Evolutionary conservation across 1,284 basidiomycete species (phyloP).

Genomic region (Sparassis latifolia): DNA sequence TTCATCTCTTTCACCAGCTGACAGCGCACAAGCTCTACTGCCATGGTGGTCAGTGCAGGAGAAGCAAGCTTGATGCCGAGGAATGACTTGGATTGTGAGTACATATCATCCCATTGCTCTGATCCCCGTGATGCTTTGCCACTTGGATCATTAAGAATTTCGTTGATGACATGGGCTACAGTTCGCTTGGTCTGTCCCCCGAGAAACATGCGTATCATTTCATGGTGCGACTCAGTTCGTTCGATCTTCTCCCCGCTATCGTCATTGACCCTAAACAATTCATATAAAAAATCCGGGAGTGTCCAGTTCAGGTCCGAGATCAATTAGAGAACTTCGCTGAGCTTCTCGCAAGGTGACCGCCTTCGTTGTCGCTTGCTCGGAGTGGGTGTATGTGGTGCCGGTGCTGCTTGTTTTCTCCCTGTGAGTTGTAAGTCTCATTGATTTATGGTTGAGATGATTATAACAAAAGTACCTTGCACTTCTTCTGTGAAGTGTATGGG

Average conservation of each 20-base stretch:
- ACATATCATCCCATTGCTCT: not conserved
- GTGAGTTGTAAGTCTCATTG: not conserved
- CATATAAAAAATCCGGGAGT: not conserved
- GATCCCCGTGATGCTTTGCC: too few species aligned
- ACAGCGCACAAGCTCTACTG: not conserved
- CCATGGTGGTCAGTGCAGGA: not conserved
- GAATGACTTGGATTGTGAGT: not conserved
- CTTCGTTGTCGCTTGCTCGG: too few species aligned
- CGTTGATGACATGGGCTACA: not conserved
- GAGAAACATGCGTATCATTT: not conserved
- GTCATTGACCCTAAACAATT: not conserved
- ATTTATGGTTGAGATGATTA: not conserved
- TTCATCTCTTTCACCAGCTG: not conserved
- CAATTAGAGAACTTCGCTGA: not conserved
- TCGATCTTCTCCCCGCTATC: not conserved
- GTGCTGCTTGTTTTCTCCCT: not conserved
- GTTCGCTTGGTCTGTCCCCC: not conserved
- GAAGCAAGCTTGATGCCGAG: not conserved
- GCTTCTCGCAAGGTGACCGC: not conserved
- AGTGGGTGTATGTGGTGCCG: too few species aligned
- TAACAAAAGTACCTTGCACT: not conserved
- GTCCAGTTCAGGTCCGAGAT: not conserved
- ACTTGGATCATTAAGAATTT: not conserved
- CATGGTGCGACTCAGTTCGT: not conserved
- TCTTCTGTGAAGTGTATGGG: not conserved